phyloP scores from a whole-genome alignment of 768 basidiomycete genomes.

The Lactarius psammicola region DNA sequence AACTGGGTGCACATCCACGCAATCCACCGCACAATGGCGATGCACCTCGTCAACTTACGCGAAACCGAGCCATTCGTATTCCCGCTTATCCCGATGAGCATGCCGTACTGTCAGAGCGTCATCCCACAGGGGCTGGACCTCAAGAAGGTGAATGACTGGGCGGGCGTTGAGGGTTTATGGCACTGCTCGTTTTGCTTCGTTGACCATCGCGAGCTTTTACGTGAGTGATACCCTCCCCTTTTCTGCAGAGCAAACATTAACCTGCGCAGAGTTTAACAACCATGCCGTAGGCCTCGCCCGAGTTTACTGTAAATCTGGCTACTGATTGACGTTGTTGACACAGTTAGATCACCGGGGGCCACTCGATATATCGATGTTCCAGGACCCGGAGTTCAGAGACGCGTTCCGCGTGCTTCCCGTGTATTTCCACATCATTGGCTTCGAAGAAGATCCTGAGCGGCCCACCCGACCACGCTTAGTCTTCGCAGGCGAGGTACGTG shows the following conservation, averaged over 20 bases:
- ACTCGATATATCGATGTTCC: slow-evolving; percentile 50
- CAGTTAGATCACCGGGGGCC: slow-evolving; percentile 36
- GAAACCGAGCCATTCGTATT: slow-evolving; percentile 34
- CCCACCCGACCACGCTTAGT: slow-evolving; percentile 53
- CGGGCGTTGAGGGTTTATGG: slow-evolving; percentile 61
- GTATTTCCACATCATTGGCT: slow-evolving; percentile 44
- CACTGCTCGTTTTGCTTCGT: slow-evolving; percentile 63
- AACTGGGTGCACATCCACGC: slow-evolving; percentile 62
- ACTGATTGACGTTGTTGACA: background rate
- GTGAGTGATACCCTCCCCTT: slow-evolving; percentile 43
- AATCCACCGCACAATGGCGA: slow-evolving; percentile 55
- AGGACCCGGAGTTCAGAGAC: slow-evolving; percentile 50
- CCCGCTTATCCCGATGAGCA: slow-evolving; percentile 46
- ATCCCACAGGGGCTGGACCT: slow-evolving; percentile 42
- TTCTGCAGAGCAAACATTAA: background rate
- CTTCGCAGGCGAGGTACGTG: slow-evolving; percentile 52
- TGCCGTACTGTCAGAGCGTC: slow-evolving; percentile 54
- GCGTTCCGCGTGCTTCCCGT: slow-evolving; percentile 50
- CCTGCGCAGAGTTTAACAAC: slow-evolving; percentile 50
- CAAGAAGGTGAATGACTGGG: slow-evolving; percentile 50
- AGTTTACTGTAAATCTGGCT: background rate
- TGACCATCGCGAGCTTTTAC: slow-evolving; percentile 62
- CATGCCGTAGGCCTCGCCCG: slow-evolving; percentile 29
- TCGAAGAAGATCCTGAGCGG: slow-evolving; percentile 46
- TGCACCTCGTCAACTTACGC: slow-evolving; percentile 47